Conservation (phyloP, 2,329 filamentous ascomycete genomes). For the Ceratocystis colombiana region DNA sequence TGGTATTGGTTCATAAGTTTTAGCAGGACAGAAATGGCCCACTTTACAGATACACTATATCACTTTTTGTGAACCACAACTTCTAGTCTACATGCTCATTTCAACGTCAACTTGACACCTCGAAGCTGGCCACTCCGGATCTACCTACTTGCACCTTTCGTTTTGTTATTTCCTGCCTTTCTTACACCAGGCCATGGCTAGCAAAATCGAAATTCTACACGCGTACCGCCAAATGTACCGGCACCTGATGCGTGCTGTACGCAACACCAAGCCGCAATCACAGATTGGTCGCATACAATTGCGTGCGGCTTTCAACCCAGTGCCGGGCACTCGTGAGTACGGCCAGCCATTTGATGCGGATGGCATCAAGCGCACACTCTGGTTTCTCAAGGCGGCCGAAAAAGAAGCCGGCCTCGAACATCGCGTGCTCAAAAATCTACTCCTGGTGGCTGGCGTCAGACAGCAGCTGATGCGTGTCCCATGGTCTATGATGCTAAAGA, state of each 20-base stretch:
- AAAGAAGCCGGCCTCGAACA: conserved; percentile 59
- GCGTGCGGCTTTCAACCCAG: conserved; percentile 45
- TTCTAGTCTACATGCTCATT: too few species aligned
- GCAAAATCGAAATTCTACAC: conserved; percentile 41
- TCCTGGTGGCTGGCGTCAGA: conserved; percentile 41
- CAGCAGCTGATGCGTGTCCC: conserved; percentile 29
- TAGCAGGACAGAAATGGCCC: not conserved
- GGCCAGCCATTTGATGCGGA: conserved; percentile 40
- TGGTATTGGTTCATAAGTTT: too few species aligned
- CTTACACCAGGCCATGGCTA: conserved; percentile 1
- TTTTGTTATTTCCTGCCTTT: not conserved
- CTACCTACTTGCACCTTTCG: not conserved
- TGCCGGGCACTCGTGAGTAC: conserved; percentile 19
- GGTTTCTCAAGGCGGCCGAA: conserved; percentile 58
- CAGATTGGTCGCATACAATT: conserved; percentile 51
- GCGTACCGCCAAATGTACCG: conserved; percentile 64
- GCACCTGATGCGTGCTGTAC: conserved; percentile 56
- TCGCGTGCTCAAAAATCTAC: conserved; percentile 57
- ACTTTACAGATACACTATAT: not conserved
- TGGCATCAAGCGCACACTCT: conserved; percentile 53
- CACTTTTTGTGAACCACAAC: not conserved
- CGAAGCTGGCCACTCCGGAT: not conserved
- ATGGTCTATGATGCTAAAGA: conserved; percentile 25
- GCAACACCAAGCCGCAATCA: conserved; percentile 59
- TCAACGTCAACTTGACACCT: too few species aligned